phyloP scores from a whole-genome alignment of 192 early-diverging fungal genomes.

The Rhizoclosmatium sp. region DNA sequence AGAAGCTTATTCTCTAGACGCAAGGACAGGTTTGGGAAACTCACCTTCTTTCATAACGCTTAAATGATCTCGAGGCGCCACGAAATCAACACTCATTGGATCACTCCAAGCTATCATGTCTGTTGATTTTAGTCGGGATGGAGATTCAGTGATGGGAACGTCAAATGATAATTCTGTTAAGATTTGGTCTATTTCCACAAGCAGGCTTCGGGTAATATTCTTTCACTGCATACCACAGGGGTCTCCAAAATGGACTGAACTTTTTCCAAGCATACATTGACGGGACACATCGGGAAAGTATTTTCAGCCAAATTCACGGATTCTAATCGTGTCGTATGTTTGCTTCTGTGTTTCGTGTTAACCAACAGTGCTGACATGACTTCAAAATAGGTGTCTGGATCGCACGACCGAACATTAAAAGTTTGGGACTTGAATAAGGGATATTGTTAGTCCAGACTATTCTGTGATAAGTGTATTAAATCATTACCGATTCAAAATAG shows the following conservation, averaged over 20 bases:
- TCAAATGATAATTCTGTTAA: constrained; percentile 92
- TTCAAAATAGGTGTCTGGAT: constrained; percentile 75
- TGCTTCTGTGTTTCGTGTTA: background rate
- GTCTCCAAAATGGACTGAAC: no score
- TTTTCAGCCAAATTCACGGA: constrained; percentile 88
- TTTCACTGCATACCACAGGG: no score
- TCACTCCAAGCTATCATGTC: constrained; percentile 87
- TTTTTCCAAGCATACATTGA: constrained; percentile 79
- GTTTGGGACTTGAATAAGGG: constrained; percentile 93
- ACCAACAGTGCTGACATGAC: background rate
- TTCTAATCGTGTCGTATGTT: constrained; percentile 73
- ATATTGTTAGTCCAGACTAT: constrained; percentile 68
- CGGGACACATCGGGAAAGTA: constrained; percentile 95
- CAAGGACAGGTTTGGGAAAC: constrained; percentile 63
- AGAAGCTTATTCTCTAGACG: constrained; percentile 80
- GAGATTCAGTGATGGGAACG: constrained; percentile 77
- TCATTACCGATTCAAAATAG: constrained; percentile 39
- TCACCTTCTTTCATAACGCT: no score
- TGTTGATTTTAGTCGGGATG: constrained; percentile 73
- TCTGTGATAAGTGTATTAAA: background rate
- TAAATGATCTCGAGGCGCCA: constrained; percentile 37
- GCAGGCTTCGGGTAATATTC: constrained; percentile 66
- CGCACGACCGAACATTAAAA: constrained; percentile 95
- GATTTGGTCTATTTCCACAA: constrained; percentile 84
- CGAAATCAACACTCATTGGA: constrained; percentile 73